Base-by-base conservation (phyloP, 78 protist genomes). In the Pigoraptor vietnamica region DNA sequence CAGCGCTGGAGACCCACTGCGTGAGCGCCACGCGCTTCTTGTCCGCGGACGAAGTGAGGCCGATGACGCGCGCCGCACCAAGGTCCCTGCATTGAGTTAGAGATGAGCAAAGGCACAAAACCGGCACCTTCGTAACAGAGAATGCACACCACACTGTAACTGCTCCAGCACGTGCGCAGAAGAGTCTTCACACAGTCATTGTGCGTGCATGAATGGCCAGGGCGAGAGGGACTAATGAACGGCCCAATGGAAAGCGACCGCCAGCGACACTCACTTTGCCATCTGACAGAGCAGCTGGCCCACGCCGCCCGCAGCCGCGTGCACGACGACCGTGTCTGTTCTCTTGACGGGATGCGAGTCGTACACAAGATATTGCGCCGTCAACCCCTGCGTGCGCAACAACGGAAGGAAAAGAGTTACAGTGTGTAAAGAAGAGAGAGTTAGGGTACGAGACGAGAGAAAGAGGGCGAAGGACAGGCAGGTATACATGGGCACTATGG, bases 231-330 rank as follows among this genome's bases (percentile, higher is more conserved):
- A n/a, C n/a, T n/a, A n/a, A n/a, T n/a, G n/a, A n/a, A n/a, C n/a
- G n/a, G n/a, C n/a, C n/a, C n/a, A n/a, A n/a, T n/a, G n/a, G n/a
- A n/a, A n/a, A n/a, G n/a, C n/a, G n/a, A n/a, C n/a, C n/a, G n/a
- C n/a, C n/a, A n/a, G n/a, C n/a, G n/a, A n/a, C n/a, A 48, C 67
- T 48, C 67, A 48, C 67, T 48, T 48, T 81, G 86, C 86, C 92
- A 96, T 91, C 55, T 95, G 96, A 24, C 88, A 67, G 24, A 96
- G 40, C 10, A 94, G 83, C 34, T 79, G 94, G 9, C 97, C 97
- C 0, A 90, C 29, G 89, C 97, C 97, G 23, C 97, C 97, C 0
- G 97, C 97, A 55, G 95, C 97, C 1, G 97, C 97, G 40, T 96
- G 97, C 40, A 96, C 93, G 23, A 96, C 67, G 55, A 93, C 94